Evolutionary conservation across 257 asterid genomes (phyloP).

Genomic region (Solanum corneliomulleri): DNA sequence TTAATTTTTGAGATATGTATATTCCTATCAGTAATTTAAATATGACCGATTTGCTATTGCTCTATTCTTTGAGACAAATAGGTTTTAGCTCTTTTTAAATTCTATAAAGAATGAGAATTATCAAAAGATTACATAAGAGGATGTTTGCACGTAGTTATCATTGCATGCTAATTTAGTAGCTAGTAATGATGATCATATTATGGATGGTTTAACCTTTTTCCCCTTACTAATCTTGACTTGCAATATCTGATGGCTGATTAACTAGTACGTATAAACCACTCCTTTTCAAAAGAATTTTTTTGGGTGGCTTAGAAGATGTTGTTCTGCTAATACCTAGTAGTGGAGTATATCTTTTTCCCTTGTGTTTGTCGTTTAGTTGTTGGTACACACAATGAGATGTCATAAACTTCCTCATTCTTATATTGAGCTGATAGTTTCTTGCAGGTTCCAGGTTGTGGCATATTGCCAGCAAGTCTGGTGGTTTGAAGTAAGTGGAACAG

Average conservation of each 20-base stretch:
- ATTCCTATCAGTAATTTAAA: background rate
- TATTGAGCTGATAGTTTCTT: background rate
- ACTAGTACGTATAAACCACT: background rate
- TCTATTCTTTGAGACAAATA: background rate
- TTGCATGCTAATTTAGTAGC: background rate
- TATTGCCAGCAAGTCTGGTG: slow-evolving; percentile 97
- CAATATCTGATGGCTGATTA: background rate
- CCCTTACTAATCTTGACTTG: background rate
- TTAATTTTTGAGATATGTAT: background rate
- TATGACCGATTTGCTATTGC: background rate
- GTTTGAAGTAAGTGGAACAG: slow-evolving; percentile 83
- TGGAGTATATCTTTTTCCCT: background rate
- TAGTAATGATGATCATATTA: background rate
- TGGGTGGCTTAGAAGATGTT: background rate
- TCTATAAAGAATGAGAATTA: background rate
- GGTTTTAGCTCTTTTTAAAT: background rate
- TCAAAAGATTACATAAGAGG: background rate
- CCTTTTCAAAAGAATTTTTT: background rate
- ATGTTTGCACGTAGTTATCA: background rate
- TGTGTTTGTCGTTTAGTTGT: no score
- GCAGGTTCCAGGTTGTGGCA: slow-evolving; percentile 78
- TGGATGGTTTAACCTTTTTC: background rate
- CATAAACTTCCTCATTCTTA: background rate
- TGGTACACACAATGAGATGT: background rate
- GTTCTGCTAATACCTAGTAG: background rate